Evolutionary conservation across 2,329 filamentous ascomycete genomes (phyloP).

Genomic region (Trichothecium sympodiale): DNA sequence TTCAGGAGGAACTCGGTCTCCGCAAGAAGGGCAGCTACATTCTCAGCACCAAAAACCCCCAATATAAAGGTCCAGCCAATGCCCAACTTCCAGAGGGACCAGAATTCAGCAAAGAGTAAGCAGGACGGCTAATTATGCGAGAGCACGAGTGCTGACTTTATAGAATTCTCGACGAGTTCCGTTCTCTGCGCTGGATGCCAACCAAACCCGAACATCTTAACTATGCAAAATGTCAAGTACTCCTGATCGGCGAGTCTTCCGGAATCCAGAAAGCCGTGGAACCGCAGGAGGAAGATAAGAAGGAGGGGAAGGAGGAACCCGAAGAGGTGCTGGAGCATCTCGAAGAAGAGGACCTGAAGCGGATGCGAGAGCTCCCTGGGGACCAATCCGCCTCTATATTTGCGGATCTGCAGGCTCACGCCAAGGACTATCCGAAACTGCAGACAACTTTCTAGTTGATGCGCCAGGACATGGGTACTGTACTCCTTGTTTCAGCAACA

Average conservation of each 20-base stretch:
- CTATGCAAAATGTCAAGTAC: conserved; percentile 63
- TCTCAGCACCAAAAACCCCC: conserved; percentile 70
- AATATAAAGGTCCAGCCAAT: conserved; percentile 52
- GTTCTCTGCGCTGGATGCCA: conserved; percentile 61
- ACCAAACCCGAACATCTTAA: conserved; percentile 63
- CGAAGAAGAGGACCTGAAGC: conserved; percentile 61
- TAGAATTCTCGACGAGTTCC: conserved; percentile 62
- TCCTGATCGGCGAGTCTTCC: conserved; percentile 64
- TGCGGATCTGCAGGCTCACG: conserved; percentile 30
- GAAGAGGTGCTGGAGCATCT: conserved; percentile 64
- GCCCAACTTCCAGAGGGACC: conserved; percentile 53
- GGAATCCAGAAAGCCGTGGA: conserved; percentile 46
- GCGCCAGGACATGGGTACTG: too few species aligned
- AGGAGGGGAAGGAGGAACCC: conserved; percentile 51
- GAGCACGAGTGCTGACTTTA: conserved; percentile 1
- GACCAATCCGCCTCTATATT: conserved; percentile 36
- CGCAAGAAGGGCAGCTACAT: conserved; percentile 64
- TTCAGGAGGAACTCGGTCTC: conserved; percentile 68
- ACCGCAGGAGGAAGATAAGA: conserved; percentile 40
- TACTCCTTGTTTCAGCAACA: too few species aligned
- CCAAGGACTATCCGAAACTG: conserved; percentile 54
- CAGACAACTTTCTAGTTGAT: conserved; percentile 5
- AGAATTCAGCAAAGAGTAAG: conserved; percentile 60
- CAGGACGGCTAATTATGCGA: conserved; percentile 1
- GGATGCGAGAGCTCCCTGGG: conserved; percentile 42